phyloP scores from a whole-genome alignment of 2,329 filamentous ascomycete genomes.

The Amauroascus verrucosus region DNA sequence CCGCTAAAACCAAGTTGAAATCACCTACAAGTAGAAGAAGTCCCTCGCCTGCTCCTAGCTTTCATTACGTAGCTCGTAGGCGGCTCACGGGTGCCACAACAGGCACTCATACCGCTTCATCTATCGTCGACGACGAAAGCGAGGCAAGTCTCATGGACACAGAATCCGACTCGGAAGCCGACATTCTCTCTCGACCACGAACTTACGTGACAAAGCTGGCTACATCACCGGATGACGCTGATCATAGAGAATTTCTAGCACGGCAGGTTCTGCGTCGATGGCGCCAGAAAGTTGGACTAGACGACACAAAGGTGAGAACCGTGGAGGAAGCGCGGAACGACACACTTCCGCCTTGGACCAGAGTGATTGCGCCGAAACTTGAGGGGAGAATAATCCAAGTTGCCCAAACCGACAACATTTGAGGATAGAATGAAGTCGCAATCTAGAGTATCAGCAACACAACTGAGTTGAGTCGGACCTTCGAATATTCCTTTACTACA shows the following conservation, averaged over 20 bases:
- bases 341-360: conserved; percentile 61
- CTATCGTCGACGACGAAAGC: conserved; percentile 14
- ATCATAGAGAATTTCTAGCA: conserved; percentile 53
- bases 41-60: not conserved
- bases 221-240: conserved; percentile 39
- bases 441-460: too few species aligned
- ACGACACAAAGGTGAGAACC: conserved; percentile 41
- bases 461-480: too few species aligned
- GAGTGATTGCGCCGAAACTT: conserved; percentile 63
- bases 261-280: conserved; percentile 62
- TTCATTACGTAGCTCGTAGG: conserved; percentile 7
- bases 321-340: conserved; percentile 49
- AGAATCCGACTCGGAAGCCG: conserved; percentile 33
- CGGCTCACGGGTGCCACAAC: not conserved
- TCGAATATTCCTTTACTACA: too few species aligned
- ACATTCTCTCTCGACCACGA: conserved; percentile 29
- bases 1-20: not conserved
- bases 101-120: conserved; percentile 3
- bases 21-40: not conserved
- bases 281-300: conserved; percentile 57
- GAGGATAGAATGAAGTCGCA: not conserved
- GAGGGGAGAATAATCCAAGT: conserved; percentile 58
- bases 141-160: conserved; percentile 25
- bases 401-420: not conserved
- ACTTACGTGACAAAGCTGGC: conserved; percentile 33